A percentile compares a stretch with the other conserved stretches of the same genome.
Conservation (phyloP, 163 green algal genomes). For the Volvox carteri region DNA sequence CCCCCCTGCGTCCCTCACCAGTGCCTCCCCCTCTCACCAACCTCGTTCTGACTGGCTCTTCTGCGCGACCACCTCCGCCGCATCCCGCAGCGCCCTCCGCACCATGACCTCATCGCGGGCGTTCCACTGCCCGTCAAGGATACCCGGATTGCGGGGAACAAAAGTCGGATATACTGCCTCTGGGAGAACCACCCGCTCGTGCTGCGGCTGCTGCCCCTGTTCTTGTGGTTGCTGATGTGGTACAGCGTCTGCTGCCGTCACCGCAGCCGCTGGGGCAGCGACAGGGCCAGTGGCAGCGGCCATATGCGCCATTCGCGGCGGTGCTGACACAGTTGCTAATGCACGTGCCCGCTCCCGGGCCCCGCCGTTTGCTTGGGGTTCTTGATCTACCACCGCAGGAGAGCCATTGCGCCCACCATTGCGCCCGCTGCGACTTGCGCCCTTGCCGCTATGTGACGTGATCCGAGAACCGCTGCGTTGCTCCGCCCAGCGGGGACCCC, state of each 20-base stretch:
- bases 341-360: no score
- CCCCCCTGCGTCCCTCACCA: no score
- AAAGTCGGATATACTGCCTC: slow-evolving; percentile 58
- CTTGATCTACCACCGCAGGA: background rate
- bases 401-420: background rate
- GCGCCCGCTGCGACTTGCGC: background rate
- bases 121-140: slow-evolving; percentile 66
- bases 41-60: background rate
- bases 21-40: no score
- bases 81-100: slow-evolving; percentile 49
- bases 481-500: background rate
- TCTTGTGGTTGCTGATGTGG: slow-evolving; percentile 10
- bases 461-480: background rate
- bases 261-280: background rate
- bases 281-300: no score
- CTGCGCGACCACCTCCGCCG: background rate
- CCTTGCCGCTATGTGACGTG: background rate
- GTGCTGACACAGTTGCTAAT: no score
- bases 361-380: background rate
- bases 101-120: slow-evolving; percentile 52
- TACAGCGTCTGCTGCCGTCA: background rate
- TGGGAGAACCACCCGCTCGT: background rate
- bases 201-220: background rate
- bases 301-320: no score
- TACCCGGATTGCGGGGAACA: slow-evolving; percentile 60